These are phyloP conservation scores for Microthlaspi erraticum DNA, from an alignment of 345 rosid genomes.

Conservation along the genomic window DNA sequence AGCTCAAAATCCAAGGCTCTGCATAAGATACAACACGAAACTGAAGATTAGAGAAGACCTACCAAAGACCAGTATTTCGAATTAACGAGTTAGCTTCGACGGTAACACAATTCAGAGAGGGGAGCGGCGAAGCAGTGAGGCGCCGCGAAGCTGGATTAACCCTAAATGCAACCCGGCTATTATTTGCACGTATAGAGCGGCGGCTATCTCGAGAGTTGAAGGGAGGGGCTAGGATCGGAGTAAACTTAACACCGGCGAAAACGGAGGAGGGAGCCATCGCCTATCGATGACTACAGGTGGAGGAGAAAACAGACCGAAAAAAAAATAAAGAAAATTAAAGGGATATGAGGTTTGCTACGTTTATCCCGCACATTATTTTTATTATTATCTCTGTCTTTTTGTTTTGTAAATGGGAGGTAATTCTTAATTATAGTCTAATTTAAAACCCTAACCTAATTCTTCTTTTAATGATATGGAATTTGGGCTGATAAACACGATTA, in stretches of 20 bases:
- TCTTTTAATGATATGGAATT: no score
- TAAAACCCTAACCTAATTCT: no score
- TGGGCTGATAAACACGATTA: no score
- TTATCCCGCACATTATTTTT: not conserved
- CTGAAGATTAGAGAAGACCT: not conserved
- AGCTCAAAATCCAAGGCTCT: not conserved
- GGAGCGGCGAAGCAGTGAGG: not conserved
- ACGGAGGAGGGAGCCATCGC: constrained; percentile 52
- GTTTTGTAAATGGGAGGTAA: not conserved
- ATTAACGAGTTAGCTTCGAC: constrained; percentile 38
- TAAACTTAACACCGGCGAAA: constrained; percentile 42
- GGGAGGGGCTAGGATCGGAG: constrained; percentile 43
- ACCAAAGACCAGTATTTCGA: constrained; percentile 37
- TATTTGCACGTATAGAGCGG: constrained; percentile 34
- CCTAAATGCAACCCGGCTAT: constrained; percentile 39
- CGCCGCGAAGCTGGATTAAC: constrained; percentile 25
- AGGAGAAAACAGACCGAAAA: not conserved
- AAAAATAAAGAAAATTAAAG: not conserved
- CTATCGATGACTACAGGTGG: constrained; percentile 9
- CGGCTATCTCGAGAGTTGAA: constrained; percentile 35
- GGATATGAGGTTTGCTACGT: constrained; percentile 39
- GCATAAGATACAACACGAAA: not conserved
- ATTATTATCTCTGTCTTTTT: not conserved
- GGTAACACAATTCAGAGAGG: constrained; percentile 29
- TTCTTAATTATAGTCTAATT: no score